Evolutionary conservation across 495 filamentous ascomycete genomes (phyloP).

Genomic region (Immersiella caudata): DNA sequence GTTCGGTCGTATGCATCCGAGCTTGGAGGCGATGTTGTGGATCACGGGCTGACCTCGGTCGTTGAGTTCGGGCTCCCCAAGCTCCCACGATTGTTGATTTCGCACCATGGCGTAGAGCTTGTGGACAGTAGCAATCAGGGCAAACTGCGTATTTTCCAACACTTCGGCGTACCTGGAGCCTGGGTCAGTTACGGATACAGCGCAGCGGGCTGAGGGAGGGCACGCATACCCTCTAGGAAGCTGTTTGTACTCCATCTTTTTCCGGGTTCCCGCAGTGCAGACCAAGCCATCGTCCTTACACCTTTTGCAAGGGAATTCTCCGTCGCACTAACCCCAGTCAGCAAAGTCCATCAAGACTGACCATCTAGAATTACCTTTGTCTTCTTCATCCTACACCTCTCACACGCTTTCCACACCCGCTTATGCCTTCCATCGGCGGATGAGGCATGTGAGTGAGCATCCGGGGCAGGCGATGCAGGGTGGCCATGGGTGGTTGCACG

Average conservation of each 20-base stretch:
- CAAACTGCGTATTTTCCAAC: slow-evolving; percentile 60
- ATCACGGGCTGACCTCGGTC: slow-evolving; percentile 59
- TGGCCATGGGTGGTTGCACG: slow-evolving; percentile 37
- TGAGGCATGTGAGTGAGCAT: slow-evolving; percentile 34
- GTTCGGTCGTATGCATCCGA: slow-evolving; percentile 59
- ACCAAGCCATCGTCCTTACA: slow-evolving; percentile 65
- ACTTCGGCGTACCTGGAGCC: slow-evolving; percentile 56
- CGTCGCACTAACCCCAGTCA: slow-evolving; percentile 59
- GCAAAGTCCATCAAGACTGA: neutral
- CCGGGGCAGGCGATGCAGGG: slow-evolving; percentile 32
- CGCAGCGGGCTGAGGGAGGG: neutral
- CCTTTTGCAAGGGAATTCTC: slow-evolving; percentile 66
- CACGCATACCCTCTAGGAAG: slow-evolving; percentile 53
- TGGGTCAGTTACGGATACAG: slow-evolving; percentile 28
- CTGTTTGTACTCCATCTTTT: slow-evolving; percentile 64
- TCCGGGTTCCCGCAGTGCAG: slow-evolving; percentile 59
- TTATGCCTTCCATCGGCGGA: slow-evolving; percentile 56
- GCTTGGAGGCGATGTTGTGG: slow-evolving; percentile 59
- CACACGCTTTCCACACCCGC: slow-evolving; percentile 71
- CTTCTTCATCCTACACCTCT: slow-evolving; percentile 73
- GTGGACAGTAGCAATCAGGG: slow-evolving; percentile 58
- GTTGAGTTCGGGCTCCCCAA: slow-evolving; percentile 59
- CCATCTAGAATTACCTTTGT: slow-evolving; percentile 55
- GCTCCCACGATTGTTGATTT: slow-evolving; percentile 55
- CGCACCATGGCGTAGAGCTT: slow-evolving; percentile 62